These are phyloP conservation scores for Tephrocybe sp. DNA, from an alignment of 768 basidiomycete species.

Conservation along the genomic window DNA sequence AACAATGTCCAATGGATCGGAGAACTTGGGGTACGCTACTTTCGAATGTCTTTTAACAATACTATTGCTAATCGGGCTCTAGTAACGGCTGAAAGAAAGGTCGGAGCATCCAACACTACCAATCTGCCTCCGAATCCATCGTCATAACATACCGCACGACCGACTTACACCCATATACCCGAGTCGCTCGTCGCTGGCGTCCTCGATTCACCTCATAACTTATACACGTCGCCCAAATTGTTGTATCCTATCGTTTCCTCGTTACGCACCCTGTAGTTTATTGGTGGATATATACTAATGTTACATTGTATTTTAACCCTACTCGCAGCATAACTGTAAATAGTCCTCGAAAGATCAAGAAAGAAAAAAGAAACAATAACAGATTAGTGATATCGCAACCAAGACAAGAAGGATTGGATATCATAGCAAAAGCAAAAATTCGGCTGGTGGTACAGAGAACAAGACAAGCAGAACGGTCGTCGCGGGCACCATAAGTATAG, in stretches of 20 bases:
- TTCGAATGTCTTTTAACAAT: background rate
- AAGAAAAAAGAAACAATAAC: too few relatives aligned
- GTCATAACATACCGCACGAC: constrained; percentile 9
- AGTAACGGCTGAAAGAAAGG: constrained; percentile 57
- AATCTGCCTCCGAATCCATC: background rate
- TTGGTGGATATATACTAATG: constrained; percentile 23
- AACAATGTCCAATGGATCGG: constrained; percentile 98
- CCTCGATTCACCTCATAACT: background rate
- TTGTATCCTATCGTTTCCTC: constrained; percentile 2
- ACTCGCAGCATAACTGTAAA: constrained; percentile 13
- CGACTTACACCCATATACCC: constrained; percentile 1
- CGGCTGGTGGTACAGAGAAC: constrained; percentile 10
- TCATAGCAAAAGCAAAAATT: constrained; percentile 7
- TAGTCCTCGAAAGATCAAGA: constrained; percentile 10
- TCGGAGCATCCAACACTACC: constrained; percentile 22
- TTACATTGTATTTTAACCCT: constrained; percentile 27
- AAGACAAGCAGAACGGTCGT: constrained; percentile 4
- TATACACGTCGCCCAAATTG: constrained; percentile 4
- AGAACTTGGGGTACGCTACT: constrained; percentile 77
- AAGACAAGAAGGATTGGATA: constrained; percentile 10
- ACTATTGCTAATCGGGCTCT: background rate
- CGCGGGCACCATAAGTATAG: constrained; percentile 10
- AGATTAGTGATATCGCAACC: constrained; percentile 13
- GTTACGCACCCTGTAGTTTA: constrained; percentile 19
- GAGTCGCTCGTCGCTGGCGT: background rate